Evolutionary conservation across 306 rosid genomes (phyloP).

Genomic region (Vachellia collinsii): DNA sequence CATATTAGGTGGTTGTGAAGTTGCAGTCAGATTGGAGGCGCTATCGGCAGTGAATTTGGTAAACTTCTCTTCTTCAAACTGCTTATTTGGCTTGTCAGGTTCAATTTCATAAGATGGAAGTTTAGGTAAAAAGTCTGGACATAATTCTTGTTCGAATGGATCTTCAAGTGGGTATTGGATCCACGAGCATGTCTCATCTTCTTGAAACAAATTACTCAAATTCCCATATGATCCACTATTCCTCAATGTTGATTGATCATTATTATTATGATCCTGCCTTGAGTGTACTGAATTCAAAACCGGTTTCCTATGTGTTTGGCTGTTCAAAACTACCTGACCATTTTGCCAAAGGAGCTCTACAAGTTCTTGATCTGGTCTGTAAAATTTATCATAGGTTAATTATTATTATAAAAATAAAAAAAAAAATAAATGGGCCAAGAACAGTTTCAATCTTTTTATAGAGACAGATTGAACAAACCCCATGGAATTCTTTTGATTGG

Average conservation of each 20-base stretch:
- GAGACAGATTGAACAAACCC: constrained; percentile 60
- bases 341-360: constrained; percentile 83
- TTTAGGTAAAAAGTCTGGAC: constrained; percentile 60
- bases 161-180: constrained; percentile 68
- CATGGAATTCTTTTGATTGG: constrained; percentile 57
- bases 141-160: constrained; percentile 64
- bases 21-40: constrained; percentile 31
- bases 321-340: constrained; percentile 81
- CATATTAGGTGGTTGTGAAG: not conserved
- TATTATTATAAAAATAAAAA: not conserved
- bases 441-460: constrained; percentile 15
- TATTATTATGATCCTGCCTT: constrained; percentile 58
- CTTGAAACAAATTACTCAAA: constrained; percentile 56
- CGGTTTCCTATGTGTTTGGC: constrained; percentile 61
- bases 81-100: constrained; percentile 49
- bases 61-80: constrained; percentile 50
- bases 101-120: constrained; percentile 56
- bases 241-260: constrained; percentile 47
- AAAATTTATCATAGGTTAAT: constrained; percentile 37
- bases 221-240: constrained; percentile 48
- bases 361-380: constrained; percentile 72
- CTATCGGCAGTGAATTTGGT: constrained; percentile 46
- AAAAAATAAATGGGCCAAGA: constrained; percentile 24
- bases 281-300: constrained; percentile 40
- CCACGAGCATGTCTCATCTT: constrained; percentile 67